Base-by-base conservation (phyloP, 495 filamentous ascomycete genomes). In the Talaromyces wortmannii region DNA sequence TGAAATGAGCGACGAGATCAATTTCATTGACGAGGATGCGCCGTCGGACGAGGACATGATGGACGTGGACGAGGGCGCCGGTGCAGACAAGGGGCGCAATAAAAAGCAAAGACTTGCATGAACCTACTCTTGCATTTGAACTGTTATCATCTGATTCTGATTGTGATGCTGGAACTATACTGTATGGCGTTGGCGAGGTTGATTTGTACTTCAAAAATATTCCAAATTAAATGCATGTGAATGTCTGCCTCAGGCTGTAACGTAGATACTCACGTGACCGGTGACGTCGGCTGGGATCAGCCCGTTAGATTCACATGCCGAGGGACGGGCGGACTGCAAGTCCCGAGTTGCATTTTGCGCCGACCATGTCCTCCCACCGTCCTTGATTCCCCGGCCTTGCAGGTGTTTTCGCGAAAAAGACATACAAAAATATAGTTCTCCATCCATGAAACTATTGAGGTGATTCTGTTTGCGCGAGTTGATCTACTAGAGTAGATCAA, bases 61-160 rank as follows among this genome's bases (percentile, higher is more conserved):
- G 71, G 72, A 74, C 55, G 67, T 73, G 51, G 72, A 75, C 57
- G 71, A 70, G 55, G 56, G 70, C 15, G 69, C 66, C 13, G 8
- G 17, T 15, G 44, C 44, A 53, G 74, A 74, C 50, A 69, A 74
- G 31, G 68, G 72, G 54, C 60, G 67, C 46, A 62, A 61, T 55
- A 78, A 78, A 65, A 64, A 67, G 61, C 61, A 65, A 48, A 67
- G 68, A 48, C 66, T 47, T 50, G 61, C 67, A 15, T 76, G 66
- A 65, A 23, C 4, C 2, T 40, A 40, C 2, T 40, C 36, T 40
- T 23, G 23, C 23, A 23, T 23, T 23, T 23, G 23, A 23, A 23
- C 23, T 23, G 23, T 23, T 23, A 23, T 23, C 4, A 1, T 23
- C 23, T 23, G 23, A 23, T 23, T 23, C 23, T 59, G 29, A 8